A percentile compares a stretch with the other conserved stretches of the same genome.
Evolutionary conservation across 108 stramenopile species (phyloP).

Genomic region (Skeletonema potamos): DNA sequence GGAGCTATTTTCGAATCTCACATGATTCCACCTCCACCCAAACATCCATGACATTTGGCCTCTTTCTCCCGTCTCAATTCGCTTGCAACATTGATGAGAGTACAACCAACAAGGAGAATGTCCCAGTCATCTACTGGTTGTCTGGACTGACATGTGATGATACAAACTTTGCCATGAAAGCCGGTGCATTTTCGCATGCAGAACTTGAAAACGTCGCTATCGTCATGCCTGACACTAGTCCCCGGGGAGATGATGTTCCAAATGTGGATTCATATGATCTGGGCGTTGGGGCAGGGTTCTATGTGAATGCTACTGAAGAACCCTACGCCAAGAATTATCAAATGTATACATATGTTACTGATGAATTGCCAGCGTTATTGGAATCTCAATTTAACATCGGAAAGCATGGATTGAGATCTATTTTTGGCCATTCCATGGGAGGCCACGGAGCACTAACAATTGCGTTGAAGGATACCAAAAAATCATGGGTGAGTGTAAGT

Average conservation of each 20-base stretch:
- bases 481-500: constrained; percentile 64
- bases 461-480: constrained; percentile 63
- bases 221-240: constrained; percentile 96
- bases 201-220: constrained; percentile 84
- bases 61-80: constrained; percentile 59
- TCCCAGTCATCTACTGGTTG: constrained; percentile 82
- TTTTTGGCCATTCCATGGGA: constrained; percentile 95
- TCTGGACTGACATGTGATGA: constrained; percentile 93
- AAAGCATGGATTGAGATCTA: constrained; percentile 47
- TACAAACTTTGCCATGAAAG: constrained; percentile 94
- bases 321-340: constrained; percentile 84
- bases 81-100: constrained; percentile 4
- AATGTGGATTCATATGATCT: constrained; percentile 92
- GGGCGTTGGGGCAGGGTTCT: constrained; percentile 97
- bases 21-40: constrained; percentile 67
- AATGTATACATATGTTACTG: constrained; percentile 95
- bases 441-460: constrained; percentile 87
- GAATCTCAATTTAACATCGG: constrained; percentile 58
- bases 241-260: constrained; percentile 85
- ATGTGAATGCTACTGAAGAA: constrained; percentile 91
- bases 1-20: constrained; percentile 74
- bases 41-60: constrained; percentile 74
- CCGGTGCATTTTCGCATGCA: constrained; percentile 80
- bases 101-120: constrained; percentile 39
- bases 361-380: constrained; percentile 85